These are phyloP conservation scores for Eimeria sp. DNA, from an alignment of 169 alveolate species.

Conservation along the genomic window DNA sequence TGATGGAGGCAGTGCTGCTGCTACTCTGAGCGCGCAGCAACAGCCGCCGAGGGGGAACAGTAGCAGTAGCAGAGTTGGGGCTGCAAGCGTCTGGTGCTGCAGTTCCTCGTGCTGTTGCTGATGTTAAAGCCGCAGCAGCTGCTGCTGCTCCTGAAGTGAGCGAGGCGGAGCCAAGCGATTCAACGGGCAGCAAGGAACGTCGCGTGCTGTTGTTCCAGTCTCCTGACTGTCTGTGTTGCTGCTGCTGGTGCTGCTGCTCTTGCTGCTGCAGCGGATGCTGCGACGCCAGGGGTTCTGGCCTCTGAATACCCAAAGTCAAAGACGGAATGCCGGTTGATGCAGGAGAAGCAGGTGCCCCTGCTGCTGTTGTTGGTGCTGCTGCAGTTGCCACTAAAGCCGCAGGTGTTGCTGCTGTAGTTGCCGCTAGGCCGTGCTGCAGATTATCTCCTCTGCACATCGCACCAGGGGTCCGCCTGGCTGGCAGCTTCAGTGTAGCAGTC, in stretches of 20 bases:
- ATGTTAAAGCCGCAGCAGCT: not conserved
- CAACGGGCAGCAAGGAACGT: slow-evolving; percentile 36
- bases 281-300: not conserved
- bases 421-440: not conserved
- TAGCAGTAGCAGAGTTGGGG: not conserved
- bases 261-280: not conserved
- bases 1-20: slow-evolving; percentile 30
- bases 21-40: not conserved
- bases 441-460: not conserved
- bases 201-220: slow-evolving; percentile 28
- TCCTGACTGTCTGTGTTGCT: not conserved
- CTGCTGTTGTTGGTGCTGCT: not conserved
- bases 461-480: not conserved
- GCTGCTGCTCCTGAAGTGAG: not conserved
- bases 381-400: no score
- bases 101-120: not conserved
- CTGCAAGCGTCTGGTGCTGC: slow-evolving; percentile 2
- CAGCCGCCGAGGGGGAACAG: slow-evolving; percentile 26
- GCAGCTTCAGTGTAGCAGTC: not conserved
- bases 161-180: slow-evolving; percentile 4
- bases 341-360: not conserved
- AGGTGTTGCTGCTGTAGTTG: no score
- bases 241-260: slow-evolving; percentile 54
- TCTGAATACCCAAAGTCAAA: not conserved
- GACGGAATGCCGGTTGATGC: slow-evolving; percentile 44